phyloP scores from a whole-genome alignment of 106 monocot genomes.

The Dioscorea alata region DNA sequence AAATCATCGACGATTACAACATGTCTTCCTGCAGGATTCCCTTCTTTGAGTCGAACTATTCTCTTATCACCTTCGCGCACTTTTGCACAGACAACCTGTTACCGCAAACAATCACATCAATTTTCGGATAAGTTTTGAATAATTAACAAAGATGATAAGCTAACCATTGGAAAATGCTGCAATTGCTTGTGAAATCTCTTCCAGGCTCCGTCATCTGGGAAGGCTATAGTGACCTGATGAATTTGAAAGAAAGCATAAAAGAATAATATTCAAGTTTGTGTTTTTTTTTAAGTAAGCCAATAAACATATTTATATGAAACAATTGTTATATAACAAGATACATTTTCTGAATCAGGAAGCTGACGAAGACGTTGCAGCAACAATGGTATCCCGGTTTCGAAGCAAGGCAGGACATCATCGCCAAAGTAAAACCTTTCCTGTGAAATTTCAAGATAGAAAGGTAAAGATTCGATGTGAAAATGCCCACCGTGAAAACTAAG shows the following conservation, averaged over 20 bases:
- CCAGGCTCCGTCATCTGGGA: conserved; percentile 99
- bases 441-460: conserved; percentile 5
- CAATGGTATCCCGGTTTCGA: conserved; percentile 93
- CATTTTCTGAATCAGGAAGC: conserved; percentile 85
- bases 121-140: too few species aligned
- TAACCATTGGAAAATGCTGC: conserved; percentile 82
- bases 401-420: conserved; percentile 93
- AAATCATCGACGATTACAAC: conserved; percentile 97
- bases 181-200: conserved; percentile 95
- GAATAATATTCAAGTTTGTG: too few species aligned
- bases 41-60: conserved; percentile 89
- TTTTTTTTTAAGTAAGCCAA: too few species aligned
- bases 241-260: not conserved
- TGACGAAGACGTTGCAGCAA: conserved; percentile 72
- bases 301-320: too few species aligned
- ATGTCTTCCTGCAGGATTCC: conserved; percentile 70
- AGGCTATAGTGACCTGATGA: conserved; percentile 78
- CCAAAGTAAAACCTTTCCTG: conserved; percentile 99
- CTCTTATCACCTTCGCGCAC: conserved; percentile 92
- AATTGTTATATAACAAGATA: conserved; percentile 7
- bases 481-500: not conserved
- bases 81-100: conserved; percentile 79
- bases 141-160: conserved; percentile 1
- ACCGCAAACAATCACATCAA: not conserved
- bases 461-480: not conserved